Base-by-base conservation (phyloP, 805 yeast genomes). In the Kuraishia cidri region DNA sequence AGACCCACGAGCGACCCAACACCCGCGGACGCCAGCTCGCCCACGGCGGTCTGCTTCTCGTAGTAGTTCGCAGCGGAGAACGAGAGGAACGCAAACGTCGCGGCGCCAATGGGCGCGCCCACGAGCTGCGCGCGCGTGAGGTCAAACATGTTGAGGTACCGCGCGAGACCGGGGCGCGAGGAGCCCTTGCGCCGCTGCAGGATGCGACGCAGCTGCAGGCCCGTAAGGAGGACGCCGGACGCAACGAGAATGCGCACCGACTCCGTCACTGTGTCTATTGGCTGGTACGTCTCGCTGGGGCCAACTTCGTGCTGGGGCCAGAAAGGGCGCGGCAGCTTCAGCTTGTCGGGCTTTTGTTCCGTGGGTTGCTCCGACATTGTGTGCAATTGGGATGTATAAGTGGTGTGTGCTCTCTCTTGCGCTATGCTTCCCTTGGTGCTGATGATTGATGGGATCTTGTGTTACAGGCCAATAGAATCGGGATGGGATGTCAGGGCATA, bases 81-180 rank as follows among this genome's bases (percentile, higher is more conserved):
- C 5, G 57, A 48, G 7, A 56, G 35, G 34, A 57, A 56, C 9
- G 52, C 34, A 27, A 54, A 56, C n/a, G 55, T 41, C 24, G 53
- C 55, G 8, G 50, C 33, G 4, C 56, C 59, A 20, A 58, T 26
- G 15, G 64, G 62, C 29, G 55, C 46, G 3, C 56, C 51, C 26
- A 52, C 30, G 22, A 58, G 49, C 32, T 57, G 60, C 35, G 48
- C 42, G 32, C 42, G 47, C 4, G 38, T 33, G 18, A 56, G 36
- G 34, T 53, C 54, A 34, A 57, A 54, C 29, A 56, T 32, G 7
- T 47, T 37, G 24, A 56, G 40, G 35, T 56, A 56, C 26, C 52
- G 40, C n/a, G 53, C 55, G 29, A 46, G 46, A 35, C 64, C 59
- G 7, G 64, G 62, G 49, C 62, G 52, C 2, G 60, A 56, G 8